Base-by-base conservation (phyloP, 371 early-diverging fungal species). In the Mortierella sp. region DNA sequence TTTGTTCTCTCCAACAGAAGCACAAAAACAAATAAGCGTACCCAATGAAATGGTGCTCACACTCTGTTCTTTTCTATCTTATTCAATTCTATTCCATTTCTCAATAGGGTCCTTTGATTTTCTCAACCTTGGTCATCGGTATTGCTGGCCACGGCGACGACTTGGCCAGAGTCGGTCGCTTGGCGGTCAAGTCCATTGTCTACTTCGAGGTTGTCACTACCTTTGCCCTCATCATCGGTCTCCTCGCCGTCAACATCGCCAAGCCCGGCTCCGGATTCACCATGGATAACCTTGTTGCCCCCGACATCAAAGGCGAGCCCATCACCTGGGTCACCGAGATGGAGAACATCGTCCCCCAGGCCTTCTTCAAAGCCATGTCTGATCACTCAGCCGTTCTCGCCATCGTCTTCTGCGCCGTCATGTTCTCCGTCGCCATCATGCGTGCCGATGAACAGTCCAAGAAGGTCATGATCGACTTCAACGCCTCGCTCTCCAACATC, bases 121-220 rank as follows among this genome's bases (percentile, higher is more conserved):
- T 94, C 80, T 89, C 92, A 4, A 91, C 91, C 5, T 79, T 94
- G 4, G 91, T 93, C 41, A 91, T 93, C 48, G 96, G 93, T 67
- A 94, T 95, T 79, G 91, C 90, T 40, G 93, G 94, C 19, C 96
- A 95, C 71, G 91, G 91, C n/a, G 93, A 93, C 70, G 93, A 94
- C 82, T 85, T 94, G 44, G 83, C 75, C 11, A 83, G 87, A 45
- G 90, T 93, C 39, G 93, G 92, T 47, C 88, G 89, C n/a, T 75
- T 93, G 40, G 93, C 92, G n/a, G 61, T 93, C 77, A 93, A 93
- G 83, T 86, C 91, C 3, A 86, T 93, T 44, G 80, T 92, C 66
- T 93, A 93, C 71, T 93, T 93, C 78, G 92, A 92, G 79, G 79
- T 93, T 0, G 90, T 92, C 44, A 92, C 93, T 3, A 92, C 93